Evolutionary conservation across 768 basidiomycete genomes (phyloP).

Genomic region (Scleroderma bovista): DNA sequence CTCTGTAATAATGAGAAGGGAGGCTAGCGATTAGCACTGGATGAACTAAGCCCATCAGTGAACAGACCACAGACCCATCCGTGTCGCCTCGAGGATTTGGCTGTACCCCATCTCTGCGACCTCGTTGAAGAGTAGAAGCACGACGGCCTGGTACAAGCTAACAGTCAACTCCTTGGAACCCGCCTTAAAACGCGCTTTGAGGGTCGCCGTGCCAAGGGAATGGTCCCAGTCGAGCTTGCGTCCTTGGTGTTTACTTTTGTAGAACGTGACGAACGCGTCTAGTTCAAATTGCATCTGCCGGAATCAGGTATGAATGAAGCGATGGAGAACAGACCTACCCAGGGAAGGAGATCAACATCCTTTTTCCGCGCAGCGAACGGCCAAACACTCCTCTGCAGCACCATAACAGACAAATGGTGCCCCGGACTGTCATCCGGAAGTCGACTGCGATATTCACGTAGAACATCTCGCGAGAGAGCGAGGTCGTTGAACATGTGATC

Average conservation of each 20-base stretch:
- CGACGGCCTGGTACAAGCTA: constrained; percentile 85
- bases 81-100: constrained; percentile 62
- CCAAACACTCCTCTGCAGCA: constrained; percentile 88
- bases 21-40: background rate
- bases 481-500: constrained; percentile 96
- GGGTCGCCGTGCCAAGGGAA: constrained; percentile 74
- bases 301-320: constrained; percentile 6
- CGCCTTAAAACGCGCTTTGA: constrained; percentile 62
- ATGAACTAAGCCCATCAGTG: constrained; percentile 20
- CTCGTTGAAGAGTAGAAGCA: constrained; percentile 83
- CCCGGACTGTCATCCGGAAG: constrained; percentile 33
- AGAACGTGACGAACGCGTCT: constrained; percentile 57
- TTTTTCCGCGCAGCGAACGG: constrained; percentile 58
- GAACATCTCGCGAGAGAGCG: constrained; percentile 65
- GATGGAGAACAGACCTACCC: constrained; percentile 32
- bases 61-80: constrained; percentile 54
- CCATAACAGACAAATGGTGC: constrained; percentile 63
- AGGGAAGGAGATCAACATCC: constrained; percentile 47
- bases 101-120: constrained; percentile 51
- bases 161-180: constrained; percentile 84
- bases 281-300: constrained; percentile 71
- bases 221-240: constrained; percentile 83
- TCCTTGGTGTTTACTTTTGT: constrained; percentile 72
- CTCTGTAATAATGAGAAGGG: constrained; percentile 37
- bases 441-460: constrained; percentile 58